A percentile compares a stretch with the other conserved stretches of the same genome.
These are phyloP conservation scores for Saccharomyces hybrid DNA, from an alignment of 1,139 yeast genomes.

Conservation along the genomic window DNA sequence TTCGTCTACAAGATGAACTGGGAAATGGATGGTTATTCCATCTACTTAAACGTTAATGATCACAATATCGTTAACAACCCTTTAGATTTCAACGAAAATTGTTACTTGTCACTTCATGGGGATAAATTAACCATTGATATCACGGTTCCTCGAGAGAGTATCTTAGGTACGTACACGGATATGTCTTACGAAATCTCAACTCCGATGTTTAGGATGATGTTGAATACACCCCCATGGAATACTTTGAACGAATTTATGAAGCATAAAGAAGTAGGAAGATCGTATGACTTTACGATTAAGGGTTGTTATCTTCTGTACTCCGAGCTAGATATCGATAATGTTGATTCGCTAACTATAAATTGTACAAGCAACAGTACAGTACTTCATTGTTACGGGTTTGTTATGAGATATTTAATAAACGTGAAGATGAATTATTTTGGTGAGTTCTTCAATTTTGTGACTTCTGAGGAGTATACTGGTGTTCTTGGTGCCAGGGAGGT, in stretches of 20 bases:
- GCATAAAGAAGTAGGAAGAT: slow-evolving; percentile 55
- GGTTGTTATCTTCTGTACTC: slow-evolving; percentile 64
- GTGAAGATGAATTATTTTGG: slow-evolving; percentile 88
- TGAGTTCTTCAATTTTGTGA: slow-evolving; percentile 70
- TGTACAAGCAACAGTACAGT: slow-evolving; percentile 62
- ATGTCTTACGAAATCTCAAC: slow-evolving; percentile 50
- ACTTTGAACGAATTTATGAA: slow-evolving; percentile 67
- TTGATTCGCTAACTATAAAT: slow-evolving; percentile 61
- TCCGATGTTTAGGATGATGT: slow-evolving; percentile 50
- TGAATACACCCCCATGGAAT: slow-evolving; percentile 90
- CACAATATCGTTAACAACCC: slow-evolving; percentile 85
- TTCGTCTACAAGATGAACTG: slow-evolving; percentile 56
- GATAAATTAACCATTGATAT: slow-evolving; percentile 43
- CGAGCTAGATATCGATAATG: slow-evolving; percentile 53
- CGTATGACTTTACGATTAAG: slow-evolving; percentile 49
- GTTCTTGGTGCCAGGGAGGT: slow-evolving; percentile 11
- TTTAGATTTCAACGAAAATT: slow-evolving; percentile 71
- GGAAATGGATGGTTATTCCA: slow-evolving; percentile 48
- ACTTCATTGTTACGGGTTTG: slow-evolving; percentile 68
- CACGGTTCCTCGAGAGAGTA: slow-evolving; percentile 53
- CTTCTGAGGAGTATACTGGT: slow-evolving; percentile 69
- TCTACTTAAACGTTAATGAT: slow-evolving; percentile 76
- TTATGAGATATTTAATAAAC: slow-evolving; percentile 66
- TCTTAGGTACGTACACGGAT: slow-evolving; percentile 49
- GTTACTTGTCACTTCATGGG: slow-evolving; percentile 69